Base-by-base conservation (phyloP, 208 protist species). In the Acanthamoeba lenticulata region DNA sequence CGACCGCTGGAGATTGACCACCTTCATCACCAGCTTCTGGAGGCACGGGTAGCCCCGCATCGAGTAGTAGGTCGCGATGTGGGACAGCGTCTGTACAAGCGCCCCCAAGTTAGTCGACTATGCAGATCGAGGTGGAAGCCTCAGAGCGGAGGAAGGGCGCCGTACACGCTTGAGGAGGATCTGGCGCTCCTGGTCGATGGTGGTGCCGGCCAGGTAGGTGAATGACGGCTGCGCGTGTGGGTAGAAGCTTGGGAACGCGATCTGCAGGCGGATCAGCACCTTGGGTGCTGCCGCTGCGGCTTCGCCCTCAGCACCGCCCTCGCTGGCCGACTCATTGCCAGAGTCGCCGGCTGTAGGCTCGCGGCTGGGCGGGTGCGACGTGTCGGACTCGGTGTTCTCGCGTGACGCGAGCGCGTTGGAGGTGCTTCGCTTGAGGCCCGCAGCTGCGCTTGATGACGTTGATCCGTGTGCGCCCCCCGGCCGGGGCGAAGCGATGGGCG, bases 221-320 rank as follows among this genome's bases (percentile, higher is more conserved):
- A 88, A 88, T 1, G 77, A 88, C 19, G 77, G 77, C 40, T 47
- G 77, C 11, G 77, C 77, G 19, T 88, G 77, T 3, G 77, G 77
- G 34, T 88, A 88, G 77, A 88, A 88, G 44, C 44, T 60, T 24
- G 77, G 77, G 47, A 88, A 88, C 29, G 77, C 47, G 27, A 88
- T 88, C 77, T 88, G 40, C 44, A 88, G 11, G 1, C 47, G 36
- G 55, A 88, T 88, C 1, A 88, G 67, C 67, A 77, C 67, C 29
- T 77, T 77, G 67, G 9, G 67, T 21, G 15, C 21, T 21, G 11
- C 21, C 55, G 55, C 24, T 77, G 19, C 38, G 32, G 24, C 67
- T 42, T 77, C 24, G 17, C 38, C 67, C 40, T 60, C 52, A 60
- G 52, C 52, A 27, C 15, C 52, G 21, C 15, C 21, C 21, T 60